Conservation (phyloP, 805 yeast genomes). For the Saccharomycopsis malanga region DNA sequence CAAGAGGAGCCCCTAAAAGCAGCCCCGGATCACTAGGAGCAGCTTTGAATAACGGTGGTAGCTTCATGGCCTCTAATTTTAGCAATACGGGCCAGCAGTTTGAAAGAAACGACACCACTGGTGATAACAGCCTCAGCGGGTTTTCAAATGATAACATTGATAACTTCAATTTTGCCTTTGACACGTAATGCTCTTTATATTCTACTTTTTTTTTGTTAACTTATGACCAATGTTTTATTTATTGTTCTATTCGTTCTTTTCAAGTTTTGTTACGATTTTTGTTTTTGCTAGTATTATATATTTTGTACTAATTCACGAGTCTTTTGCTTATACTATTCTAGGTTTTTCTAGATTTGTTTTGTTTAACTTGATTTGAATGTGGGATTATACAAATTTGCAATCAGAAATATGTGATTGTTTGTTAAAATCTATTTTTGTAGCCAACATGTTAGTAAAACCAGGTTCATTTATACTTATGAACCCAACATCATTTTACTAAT, state of each 20-base stretch:
- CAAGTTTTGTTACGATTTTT: neutral
- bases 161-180: slow-evolving; percentile 1
- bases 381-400: no score
- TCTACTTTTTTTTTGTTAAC: neutral
- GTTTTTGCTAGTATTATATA: neutral
- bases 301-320: neutral
- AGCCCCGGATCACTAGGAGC: no score
- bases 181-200: no score
- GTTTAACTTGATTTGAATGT: no score
- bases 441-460: no score
- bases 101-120: no score
- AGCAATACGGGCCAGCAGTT: no score
- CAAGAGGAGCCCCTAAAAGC: no score
- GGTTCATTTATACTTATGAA: neutral
- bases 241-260: neutral
- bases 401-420: no score
- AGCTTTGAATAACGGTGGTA: no score
- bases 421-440: no score
- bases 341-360: neutral
- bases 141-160: neutral
- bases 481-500: neutral
- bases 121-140: neutral
- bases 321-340: neutral
- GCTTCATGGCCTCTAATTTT: no score
- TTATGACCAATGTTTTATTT: neutral